phyloP scores from a whole-genome alignment of 2,329 filamentous ascomycete genomes.

The Cladosporium sp. region DNA sequence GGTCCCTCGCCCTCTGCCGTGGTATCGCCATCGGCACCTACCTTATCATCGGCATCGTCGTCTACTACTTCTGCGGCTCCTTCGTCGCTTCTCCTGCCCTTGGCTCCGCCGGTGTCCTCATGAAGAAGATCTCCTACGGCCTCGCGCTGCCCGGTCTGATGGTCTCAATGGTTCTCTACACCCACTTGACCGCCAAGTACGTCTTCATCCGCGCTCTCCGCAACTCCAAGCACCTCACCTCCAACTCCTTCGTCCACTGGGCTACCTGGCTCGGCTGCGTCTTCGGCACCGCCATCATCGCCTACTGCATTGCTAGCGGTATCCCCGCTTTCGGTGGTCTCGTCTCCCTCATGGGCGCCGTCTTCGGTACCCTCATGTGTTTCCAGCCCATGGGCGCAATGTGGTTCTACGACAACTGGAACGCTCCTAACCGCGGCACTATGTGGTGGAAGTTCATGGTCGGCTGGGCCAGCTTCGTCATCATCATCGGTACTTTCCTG shows the following conservation, averaged over 20 bases:
- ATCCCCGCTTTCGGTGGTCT: conserved; percentile 46
- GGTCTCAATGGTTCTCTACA: conserved; percentile 46
- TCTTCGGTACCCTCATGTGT: conserved; percentile 46
- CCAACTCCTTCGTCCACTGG: conserved; percentile 51
- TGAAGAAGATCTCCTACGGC: conserved; percentile 61
- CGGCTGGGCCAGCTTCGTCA: conserved; percentile 47
- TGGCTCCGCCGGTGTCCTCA: conserved; percentile 54
- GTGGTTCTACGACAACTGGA: conserved; percentile 18
- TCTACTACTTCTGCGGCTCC: conserved; percentile 59
- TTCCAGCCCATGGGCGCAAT: conserved; percentile 42
- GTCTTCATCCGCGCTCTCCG: conserved; percentile 55
- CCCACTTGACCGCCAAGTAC: conserved; percentile 52
- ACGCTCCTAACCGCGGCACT: conserved; percentile 12
- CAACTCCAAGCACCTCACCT: conserved; percentile 48
- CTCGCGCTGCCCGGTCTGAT: conserved; percentile 54
- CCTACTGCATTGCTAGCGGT: conserved; percentile 39
- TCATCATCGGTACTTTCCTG: conserved; percentile 45
- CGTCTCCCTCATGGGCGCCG: conserved; percentile 46
- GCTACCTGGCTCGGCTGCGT: conserved; percentile 44
- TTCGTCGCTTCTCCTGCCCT: conserved; percentile 61
- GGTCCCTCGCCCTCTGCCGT: conserved; percentile 54
- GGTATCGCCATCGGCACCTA: conserved; percentile 57
- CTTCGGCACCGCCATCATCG: conserved; percentile 22
- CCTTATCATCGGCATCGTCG: conserved; percentile 55
- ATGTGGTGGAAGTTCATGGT: conserved; percentile 34